A percentile compares a stretch with the other conserved stretches of the same genome.
These are phyloP conservation scores for Phaseolus coccineus DNA, from an alignment of 331 rosid genomes.

Conservation along the genomic window DNA sequence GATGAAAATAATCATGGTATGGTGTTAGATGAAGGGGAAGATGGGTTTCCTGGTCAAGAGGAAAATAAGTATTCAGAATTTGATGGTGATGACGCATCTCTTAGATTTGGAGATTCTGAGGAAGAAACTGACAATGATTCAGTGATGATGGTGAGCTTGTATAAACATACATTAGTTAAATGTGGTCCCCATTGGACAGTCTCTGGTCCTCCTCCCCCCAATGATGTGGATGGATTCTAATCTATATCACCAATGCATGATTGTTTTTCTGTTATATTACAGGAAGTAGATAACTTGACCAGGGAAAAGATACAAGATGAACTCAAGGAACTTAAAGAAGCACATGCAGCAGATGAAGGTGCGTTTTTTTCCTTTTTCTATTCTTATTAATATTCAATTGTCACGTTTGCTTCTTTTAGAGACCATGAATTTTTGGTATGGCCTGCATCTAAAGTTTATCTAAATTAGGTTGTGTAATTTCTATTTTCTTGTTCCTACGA, in stretches of 20 bases:
- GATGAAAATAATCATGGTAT: constrained; percentile 70
- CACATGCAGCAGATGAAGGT: constrained; percentile 97
- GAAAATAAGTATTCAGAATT: constrained; percentile 52
- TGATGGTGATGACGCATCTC: constrained; percentile 74
- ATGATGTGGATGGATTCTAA: constrained; percentile 12
- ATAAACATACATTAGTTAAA: background rate
- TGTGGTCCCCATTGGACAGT: constrained; percentile 21
- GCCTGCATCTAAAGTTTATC: constrained; percentile 1
- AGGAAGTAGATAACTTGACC: constrained; percentile 87
- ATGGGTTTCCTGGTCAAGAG: constrained; percentile 57
- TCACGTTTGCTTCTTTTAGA: background rate
- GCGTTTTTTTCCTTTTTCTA: constrained; percentile 24
- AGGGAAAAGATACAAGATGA: constrained; percentile 81
- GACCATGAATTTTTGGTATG: constrained; percentile 14
- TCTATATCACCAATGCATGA: background rate
- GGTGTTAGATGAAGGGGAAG: constrained; percentile 66
- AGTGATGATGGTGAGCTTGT: constrained; percentile 86
- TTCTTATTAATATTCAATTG: constrained; percentile 8
- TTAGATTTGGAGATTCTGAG: constrained; percentile 72
- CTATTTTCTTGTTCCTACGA: constrained; percentile 11
- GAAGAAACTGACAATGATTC: constrained; percentile 83
- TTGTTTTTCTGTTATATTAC: constrained; percentile 45
- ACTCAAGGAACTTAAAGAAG: constrained; percentile 84
- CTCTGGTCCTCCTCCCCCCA: background rate
- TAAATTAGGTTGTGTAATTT: background rate